A percentile compares a stretch with the other conserved stretches of the same genome.
Conservation (phyloP, 108 stramenopile species). For the Chaetoceros tenuissimus region DNA sequence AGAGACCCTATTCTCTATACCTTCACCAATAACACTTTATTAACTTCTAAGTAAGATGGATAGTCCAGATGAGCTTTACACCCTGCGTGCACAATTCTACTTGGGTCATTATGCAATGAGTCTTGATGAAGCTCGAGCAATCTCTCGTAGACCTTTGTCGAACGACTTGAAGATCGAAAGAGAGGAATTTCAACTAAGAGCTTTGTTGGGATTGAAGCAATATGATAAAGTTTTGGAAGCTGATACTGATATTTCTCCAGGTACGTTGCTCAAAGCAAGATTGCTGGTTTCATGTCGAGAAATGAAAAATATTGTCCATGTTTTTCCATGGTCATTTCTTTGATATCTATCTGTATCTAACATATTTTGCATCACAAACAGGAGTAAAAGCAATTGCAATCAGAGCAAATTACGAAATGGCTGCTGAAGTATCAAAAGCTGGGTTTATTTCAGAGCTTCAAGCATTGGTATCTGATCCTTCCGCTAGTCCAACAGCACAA, state of each 20-base stretch:
- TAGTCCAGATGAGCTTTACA: conserved; percentile 98
- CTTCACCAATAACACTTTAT: too few species aligned
- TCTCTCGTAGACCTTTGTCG: conserved; percentile 69
- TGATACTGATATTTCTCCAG: conserved; percentile 28
- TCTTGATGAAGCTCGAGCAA: conserved; percentile 70
- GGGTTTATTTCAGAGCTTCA: conserved; percentile 31
- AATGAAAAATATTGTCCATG: background rate
- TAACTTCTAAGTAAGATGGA: conserved; percentile 62
- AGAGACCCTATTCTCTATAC: too few species aligned
- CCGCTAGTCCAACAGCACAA: conserved; percentile 67
- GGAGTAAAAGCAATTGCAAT: conserved; percentile 62
- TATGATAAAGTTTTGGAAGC: conserved; percentile 68
- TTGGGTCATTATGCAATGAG: conserved; percentile 90
- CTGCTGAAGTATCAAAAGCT: conserved; percentile 12
- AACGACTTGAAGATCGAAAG: conserved; percentile 76
- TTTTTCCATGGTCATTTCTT: background rate
- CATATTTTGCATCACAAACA: conserved; percentile 3
- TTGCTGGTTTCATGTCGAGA: background rate
- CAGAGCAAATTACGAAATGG: conserved; percentile 57
- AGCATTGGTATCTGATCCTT: conserved; percentile 29
- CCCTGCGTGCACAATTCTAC: conserved; percentile 95
- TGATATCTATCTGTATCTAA: background rate
- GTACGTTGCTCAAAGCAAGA: conserved; percentile 10
- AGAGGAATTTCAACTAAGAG: conserved; percentile 87
- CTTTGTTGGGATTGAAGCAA: conserved; percentile 77